A percentile compares a stretch with the other conserved stretches of the same genome.
These are phyloP conservation scores for Zygosaccharomyces bisporus DNA, from an alignment of 805 yeast genomes.

Conservation along the genomic window DNA sequence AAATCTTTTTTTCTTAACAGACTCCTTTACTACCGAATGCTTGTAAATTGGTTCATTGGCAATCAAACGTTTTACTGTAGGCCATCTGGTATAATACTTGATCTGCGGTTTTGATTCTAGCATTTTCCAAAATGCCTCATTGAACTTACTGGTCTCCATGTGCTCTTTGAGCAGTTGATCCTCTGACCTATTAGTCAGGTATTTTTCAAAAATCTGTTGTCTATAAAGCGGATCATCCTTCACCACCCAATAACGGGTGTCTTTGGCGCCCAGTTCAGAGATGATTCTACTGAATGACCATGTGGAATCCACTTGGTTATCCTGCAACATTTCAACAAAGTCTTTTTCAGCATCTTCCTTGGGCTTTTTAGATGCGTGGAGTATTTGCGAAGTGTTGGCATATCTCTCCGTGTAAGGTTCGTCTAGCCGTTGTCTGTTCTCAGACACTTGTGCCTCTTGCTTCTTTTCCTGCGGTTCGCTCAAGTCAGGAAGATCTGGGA, in stretches of 20 bases:
- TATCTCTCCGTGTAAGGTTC: conserved; percentile 18
- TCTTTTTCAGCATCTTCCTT: conserved; percentile 40
- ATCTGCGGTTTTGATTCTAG: conserved; percentile 44
- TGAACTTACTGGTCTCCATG: conserved; percentile 52
- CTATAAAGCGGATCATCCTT: conserved; percentile 55
- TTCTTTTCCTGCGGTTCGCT: conserved; percentile 36
- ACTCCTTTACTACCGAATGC: conserved; percentile 56
- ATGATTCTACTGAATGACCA: conserved; percentile 74
- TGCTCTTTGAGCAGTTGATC: conserved; percentile 52
- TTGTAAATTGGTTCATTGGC: conserved; percentile 63
- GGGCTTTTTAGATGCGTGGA: conserved; percentile 26
- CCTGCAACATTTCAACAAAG: conserved; percentile 52
- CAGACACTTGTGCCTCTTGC: neutral
- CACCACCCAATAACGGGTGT: conserved; percentile 66
- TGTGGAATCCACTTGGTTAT: conserved; percentile 58
- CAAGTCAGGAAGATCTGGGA: conserved; percentile 42
- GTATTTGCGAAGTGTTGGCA: conserved; percentile 28
- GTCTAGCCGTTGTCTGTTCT: neutral
- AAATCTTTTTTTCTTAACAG: conserved; percentile 53
- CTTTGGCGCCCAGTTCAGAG: conserved; percentile 46
- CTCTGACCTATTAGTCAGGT: conserved; percentile 47
- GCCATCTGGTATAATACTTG: conserved; percentile 61
- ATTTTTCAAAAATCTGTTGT: conserved; percentile 61
- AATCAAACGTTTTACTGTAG: conserved; percentile 48
- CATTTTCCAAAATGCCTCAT: conserved; percentile 48